Evolutionary conservation across 2,329 filamentous ascomycete species (phyloP).

Genomic region (Cercospora nicotianae): DNA sequence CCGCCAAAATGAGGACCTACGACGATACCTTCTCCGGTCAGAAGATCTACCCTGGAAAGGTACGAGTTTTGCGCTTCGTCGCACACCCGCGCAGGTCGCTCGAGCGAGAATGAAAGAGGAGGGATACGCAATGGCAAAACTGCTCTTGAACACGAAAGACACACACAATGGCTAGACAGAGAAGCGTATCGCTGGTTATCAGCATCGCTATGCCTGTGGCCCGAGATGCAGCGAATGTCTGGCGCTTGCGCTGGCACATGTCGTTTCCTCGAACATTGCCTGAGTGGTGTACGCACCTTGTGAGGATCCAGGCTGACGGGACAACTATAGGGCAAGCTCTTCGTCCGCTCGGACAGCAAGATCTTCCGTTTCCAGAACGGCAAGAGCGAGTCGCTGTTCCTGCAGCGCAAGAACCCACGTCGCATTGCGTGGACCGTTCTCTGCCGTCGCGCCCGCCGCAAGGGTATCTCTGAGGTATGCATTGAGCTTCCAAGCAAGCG

Average conservation of each 20-base stretch:
- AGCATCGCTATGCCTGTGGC: slow-evolving; percentile 14
- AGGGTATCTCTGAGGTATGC: slow-evolving; percentile 99
- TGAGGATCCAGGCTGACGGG: slow-evolving; percentile 26
- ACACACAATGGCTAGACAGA: slow-evolving; percentile 16
- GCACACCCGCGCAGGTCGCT: slow-evolving; percentile 2
- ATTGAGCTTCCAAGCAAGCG: background rate
- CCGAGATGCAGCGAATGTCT: slow-evolving; percentile 14
- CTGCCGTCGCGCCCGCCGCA: slow-evolving; percentile 98
- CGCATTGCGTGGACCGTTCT: slow-evolving; percentile 98
- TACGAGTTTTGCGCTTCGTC: slow-evolving; percentile 40
- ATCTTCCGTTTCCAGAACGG: slow-evolving; percentile 99
- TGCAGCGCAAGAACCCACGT: slow-evolving; percentile 99
- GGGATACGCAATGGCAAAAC: background rate
- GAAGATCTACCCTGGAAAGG: slow-evolving; percentile 80
- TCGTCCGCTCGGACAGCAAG: slow-evolving; percentile 99
- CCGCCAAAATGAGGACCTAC: slow-evolving; percentile 71
- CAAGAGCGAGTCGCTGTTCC: slow-evolving; percentile 99
- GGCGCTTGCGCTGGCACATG: slow-evolving; percentile 5
- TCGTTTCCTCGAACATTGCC: slow-evolving; percentile 17
- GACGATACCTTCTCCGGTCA: slow-evolving; percentile 75
- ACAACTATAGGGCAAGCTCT: slow-evolving; percentile 88
- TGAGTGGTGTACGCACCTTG: slow-evolving; percentile 28
- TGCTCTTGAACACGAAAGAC: background rate
- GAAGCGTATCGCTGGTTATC: background rate
- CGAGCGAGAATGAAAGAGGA: slow-evolving; percentile 14